Base-by-base conservation (phyloP, 208 protist genomes). In the Phytomonas francai region DNA sequence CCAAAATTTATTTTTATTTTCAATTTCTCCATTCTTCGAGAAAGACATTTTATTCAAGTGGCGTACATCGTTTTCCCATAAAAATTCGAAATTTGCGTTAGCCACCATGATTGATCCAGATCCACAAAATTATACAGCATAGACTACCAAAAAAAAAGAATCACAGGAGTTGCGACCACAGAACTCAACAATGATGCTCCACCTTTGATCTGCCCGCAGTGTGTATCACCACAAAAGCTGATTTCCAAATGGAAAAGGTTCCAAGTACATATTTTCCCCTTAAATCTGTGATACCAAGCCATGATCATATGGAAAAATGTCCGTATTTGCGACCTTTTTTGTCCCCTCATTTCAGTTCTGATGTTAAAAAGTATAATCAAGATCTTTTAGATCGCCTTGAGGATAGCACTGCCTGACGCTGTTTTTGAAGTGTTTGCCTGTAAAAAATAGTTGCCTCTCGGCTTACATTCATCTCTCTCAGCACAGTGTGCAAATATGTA, bases 381-480 rank as follows among this genome's bases (percentile, higher is more conserved):
- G 45, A 54, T 54, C 45, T 54, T 54, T 19, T 16, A 54, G 45
- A 6, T 22, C 45, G 45, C 25, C 22, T 54, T 54, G 45, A 54
- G 45, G 45, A 54, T 27, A 72, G 59, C 58, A 74, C 72, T 7
- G 75, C 72, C 59, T 73, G 70, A 33, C 78, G 68, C 56, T 78
- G 75, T 32, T 80, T 76, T 8, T 67, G 62, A 29, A 94, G 81
- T n/a, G 39, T 63, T 14, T 34, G 62, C 67, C 79, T 79, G 69
- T 80, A 90, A 12, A 65, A 87, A 36, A 87, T 76, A 30, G 83
- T 64, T 2, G 87, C 77, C 28, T 78, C 67, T 59, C 75, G 71
- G 27, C 81, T 80, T 32, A 92, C 70, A 45, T 79, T 72, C 63
- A 92, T 78, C 59, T 95, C 86, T 14, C 79, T 80, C 63, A 95